Conservation (phyloP, 345 rosid species). For the Sisymbrium altissimum region DNA sequence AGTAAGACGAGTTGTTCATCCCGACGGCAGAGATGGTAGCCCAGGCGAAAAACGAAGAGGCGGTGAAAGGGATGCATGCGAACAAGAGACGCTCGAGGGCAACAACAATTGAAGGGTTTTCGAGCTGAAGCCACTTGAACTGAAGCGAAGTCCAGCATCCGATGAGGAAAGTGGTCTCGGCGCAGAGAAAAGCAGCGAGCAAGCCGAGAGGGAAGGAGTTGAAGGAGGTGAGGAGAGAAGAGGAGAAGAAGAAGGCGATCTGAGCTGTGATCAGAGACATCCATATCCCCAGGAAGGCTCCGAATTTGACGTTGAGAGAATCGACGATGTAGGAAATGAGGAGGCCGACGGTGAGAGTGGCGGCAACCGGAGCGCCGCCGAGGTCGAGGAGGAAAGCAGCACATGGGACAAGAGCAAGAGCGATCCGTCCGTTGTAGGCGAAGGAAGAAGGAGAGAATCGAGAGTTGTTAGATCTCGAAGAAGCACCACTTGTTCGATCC, state of each 20-base stretch:
- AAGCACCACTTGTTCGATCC: constrained; percentile 30
- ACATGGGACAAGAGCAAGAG: constrained; percentile 75
- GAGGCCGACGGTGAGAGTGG: constrained; percentile 73
- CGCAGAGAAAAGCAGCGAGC: constrained; percentile 73
- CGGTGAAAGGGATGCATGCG: constrained; percentile 73
- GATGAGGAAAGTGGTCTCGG: constrained; percentile 67
- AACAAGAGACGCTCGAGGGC: constrained; percentile 88
- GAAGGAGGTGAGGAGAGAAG: constrained; percentile 59
- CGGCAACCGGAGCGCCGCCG: constrained; percentile 84
- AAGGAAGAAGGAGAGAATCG: constrained; percentile 84
- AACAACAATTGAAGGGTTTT: constrained; percentile 80
- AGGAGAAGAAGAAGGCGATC: constrained; percentile 90
- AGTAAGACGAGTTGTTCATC: constrained; percentile 80
- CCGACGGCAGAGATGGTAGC: constrained; percentile 92
- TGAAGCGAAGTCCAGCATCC: constrained; percentile 97
- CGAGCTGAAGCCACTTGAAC: constrained; percentile 95
- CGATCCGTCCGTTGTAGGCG: constrained; percentile 70
- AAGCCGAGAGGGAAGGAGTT: constrained; percentile 58
- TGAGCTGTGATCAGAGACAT: constrained; percentile 76
- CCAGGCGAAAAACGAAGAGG: constrained; percentile 90
- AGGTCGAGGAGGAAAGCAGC: constrained; percentile 94
- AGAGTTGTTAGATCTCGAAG: constrained; percentile 47
- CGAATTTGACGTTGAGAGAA: constrained; percentile 74
- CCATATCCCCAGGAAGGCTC: constrained; percentile 89
- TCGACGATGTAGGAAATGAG: constrained; percentile 93